Conservation (phyloP, 1,139 yeast genomes). For the Meyerozyma athensensis region DNA sequence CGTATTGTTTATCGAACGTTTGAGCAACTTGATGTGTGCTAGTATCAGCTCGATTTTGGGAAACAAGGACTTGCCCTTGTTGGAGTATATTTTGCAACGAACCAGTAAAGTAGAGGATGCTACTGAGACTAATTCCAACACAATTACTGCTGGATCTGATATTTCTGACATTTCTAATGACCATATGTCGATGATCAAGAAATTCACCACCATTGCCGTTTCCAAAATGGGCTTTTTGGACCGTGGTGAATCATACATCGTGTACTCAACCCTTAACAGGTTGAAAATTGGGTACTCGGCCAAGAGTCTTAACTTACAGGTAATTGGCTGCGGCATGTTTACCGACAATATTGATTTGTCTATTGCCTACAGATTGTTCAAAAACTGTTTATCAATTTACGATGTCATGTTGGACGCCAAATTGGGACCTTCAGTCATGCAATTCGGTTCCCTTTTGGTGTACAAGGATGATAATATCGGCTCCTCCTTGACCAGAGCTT, state of each 20-base stretch:
- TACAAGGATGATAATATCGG: conserved; percentile 44
- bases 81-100: conserved; percentile 26
- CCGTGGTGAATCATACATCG: conserved; percentile 42
- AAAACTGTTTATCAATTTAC: conserved; percentile 35
- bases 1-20: conserved; percentile 40
- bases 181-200: conserved; percentile 26
- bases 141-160: conserved; percentile 10
- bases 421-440: conserved; percentile 46
- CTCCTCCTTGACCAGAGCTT: conserved; percentile 43
- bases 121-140: conserved; percentile 2
- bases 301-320: conserved; percentile 35
- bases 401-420: conserved; percentile 41
- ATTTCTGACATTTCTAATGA: conserved; percentile 20
- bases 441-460: conserved; percentile 52
- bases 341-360: conserved; percentile 35
- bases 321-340: conserved; percentile 41
- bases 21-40: conserved; percentile 36
- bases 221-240: conserved; percentile 41
- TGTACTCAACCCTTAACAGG: conserved; percentile 37
- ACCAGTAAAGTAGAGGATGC: conserved; percentile 20
- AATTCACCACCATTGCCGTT: conserved; percentile 31
- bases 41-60: conserved; percentile 28
- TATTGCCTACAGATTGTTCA: conserved; percentile 31
- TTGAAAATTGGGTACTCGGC: conserved; percentile 40
- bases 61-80: conserved; percentile 20